A percentile compares a stretch with the other conserved stretches of the same genome.
phyloP scores from a whole-genome alignment of 768 basidiomycete species.

The Tulasnella sp. region DNA sequence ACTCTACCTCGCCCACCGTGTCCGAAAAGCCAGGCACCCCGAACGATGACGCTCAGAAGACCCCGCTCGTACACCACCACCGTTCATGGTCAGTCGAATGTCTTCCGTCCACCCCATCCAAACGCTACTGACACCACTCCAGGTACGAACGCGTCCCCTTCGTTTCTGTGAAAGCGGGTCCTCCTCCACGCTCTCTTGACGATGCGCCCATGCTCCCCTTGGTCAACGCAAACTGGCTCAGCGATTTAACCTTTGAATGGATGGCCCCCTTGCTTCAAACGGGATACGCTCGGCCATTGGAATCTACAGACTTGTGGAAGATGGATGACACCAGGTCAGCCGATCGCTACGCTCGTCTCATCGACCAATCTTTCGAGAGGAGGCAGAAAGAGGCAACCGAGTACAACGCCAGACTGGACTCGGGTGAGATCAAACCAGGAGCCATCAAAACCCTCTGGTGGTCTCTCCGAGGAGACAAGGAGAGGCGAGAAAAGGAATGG shows the following conservation, averaged over 20 bases:
- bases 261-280: conserved; percentile 67
- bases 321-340: conserved; percentile 67
- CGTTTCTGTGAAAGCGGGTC: conserved; percentile 39
- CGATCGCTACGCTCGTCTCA: conserved; percentile 60
- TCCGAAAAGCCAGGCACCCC: not conserved
- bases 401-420: conserved; percentile 57
- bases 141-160: conserved; percentile 38
- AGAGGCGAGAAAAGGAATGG: conserved; percentile 42
- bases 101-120: not conserved
- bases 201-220: conserved; percentile 43
- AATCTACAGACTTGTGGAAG: conserved; percentile 79
- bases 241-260: conserved; percentile 52
- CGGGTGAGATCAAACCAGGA: conserved; percentile 34
- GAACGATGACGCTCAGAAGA: not conserved
- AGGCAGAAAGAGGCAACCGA: conserved; percentile 59
- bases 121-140: conserved; percentile 38
- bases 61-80: not conserved
- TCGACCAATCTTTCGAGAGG: conserved; percentile 65
- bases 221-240: conserved; percentile 40
- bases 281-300: conserved; percentile 79
- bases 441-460: conserved; percentile 39
- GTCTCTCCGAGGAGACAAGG: conserved; percentile 20
- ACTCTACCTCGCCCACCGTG: not conserved
- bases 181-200: conserved; percentile 44
- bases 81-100: conserved; percentile 5